Conservation (phyloP, 2,329 filamentous ascomycete species). For the Neonectria magnoliae region DNA sequence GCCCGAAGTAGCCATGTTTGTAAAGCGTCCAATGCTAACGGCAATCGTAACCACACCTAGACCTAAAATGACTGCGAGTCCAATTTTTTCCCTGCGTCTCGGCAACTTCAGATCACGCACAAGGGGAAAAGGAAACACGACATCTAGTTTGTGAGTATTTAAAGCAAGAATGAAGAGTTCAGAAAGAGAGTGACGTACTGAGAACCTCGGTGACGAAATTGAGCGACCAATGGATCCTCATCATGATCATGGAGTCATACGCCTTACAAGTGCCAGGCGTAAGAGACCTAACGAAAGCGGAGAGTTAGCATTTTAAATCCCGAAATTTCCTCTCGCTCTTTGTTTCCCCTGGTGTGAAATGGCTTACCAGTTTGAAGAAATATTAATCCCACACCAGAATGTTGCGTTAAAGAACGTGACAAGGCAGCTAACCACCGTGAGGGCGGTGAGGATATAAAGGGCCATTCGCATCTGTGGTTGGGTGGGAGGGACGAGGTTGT, state of each 20-base stretch:
- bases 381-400: conserved; percentile 38
- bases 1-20: conserved; percentile 23
- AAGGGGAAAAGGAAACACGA: conserved; percentile 36
- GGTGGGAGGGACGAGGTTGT: conserved; percentile 31
- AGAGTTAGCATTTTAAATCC: background rate
- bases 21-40: conserved; percentile 36
- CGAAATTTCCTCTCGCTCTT: too few species aligned
- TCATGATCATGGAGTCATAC: conserved; percentile 30
- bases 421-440: conserved; percentile 28
- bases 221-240: conserved; percentile 36
- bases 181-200: conserved; percentile 19
- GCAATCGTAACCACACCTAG: conserved; percentile 35
- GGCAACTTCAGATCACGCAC: conserved; percentile 29
- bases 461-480: conserved; percentile 30
- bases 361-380: conserved; percentile 36
- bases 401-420: conserved; percentile 32
- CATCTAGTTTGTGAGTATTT: conserved; percentile 15
- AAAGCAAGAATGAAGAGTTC: too few species aligned
- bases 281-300: background rate
- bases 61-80: conserved; percentile 29
- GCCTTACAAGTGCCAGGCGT: conserved; percentile 23
- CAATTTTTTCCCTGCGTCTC: conserved; percentile 34
- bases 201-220: conserved; percentile 37
- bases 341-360: background rate
- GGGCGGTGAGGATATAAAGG: conserved; percentile 23